These are phyloP conservation scores for Penicillium brasilianum DNA, from an alignment of 2,329 filamentous ascomycete genomes.

Conservation along the genomic window DNA sequence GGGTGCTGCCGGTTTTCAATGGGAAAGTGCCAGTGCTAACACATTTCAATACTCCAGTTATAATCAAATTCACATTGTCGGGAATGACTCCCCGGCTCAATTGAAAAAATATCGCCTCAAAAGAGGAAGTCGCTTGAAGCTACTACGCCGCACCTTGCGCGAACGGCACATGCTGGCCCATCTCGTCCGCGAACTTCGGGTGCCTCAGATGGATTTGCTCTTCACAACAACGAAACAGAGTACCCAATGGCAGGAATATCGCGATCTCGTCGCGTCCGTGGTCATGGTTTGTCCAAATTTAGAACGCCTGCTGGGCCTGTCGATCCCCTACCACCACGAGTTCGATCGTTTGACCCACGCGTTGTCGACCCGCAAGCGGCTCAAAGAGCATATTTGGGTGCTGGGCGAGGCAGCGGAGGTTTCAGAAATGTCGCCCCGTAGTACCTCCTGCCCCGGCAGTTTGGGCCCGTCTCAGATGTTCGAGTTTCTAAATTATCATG, in stretches of 20 bases:
- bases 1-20: not conserved
- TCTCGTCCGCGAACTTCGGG: constrained; percentile 58
- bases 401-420: constrained; percentile 53
- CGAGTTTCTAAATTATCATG: constrained; percentile 60
- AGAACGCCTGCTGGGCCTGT: constrained; percentile 60
- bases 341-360: constrained; percentile 62
- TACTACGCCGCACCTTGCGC: constrained; percentile 60
- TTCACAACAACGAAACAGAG: constrained; percentile 48
- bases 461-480: constrained; percentile 57
- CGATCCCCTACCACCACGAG: constrained; percentile 57
- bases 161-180: constrained; percentile 57
- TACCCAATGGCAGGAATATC: constrained; percentile 53
- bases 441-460: constrained; percentile 46
- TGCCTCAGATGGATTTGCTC: constrained; percentile 55
- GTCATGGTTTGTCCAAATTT: constrained; percentile 65
- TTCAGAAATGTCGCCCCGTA: constrained; percentile 45
- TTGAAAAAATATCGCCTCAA: constrained; percentile 56
- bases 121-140: constrained; percentile 57
- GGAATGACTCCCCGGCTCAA: constrained; percentile 52
- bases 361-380: constrained; percentile 57
- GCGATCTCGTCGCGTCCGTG: constrained; percentile 59
- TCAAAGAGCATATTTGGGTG: constrained; percentile 64
- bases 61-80: constrained; percentile 54
- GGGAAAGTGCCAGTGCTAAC: constrained; percentile 10
- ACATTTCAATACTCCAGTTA: constrained; percentile 46